Evolutionary conservation across 306 rosid species (phyloP).

Genomic region (Potentilla sterilis): DNA sequence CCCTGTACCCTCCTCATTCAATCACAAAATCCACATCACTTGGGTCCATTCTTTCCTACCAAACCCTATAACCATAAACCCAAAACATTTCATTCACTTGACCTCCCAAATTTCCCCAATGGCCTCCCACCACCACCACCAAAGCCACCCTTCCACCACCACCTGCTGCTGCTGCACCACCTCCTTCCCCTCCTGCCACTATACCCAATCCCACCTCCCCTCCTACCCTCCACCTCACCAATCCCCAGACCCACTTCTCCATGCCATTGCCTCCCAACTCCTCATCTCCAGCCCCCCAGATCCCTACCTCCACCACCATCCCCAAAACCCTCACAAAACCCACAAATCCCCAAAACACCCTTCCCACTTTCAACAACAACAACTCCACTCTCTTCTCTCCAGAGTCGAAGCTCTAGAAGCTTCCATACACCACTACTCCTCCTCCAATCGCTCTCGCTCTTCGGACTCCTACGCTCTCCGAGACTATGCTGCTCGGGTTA

Average conservation of each 20-base stretch:
- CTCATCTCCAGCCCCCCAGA: constrained; percentile 33
- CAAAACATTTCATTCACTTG: neutral
- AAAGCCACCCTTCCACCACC: constrained; percentile 20
- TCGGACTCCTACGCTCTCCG: constrained; percentile 46
- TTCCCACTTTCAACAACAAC: neutral
- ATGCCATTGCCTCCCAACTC: constrained; percentile 49
- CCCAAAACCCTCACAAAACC: constrained; percentile 24
- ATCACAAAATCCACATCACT: neutral
- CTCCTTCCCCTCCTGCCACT: constrained; percentile 32
- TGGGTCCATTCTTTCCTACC: neutral
- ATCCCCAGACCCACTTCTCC: constrained; percentile 48
- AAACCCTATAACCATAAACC: constrained; percentile 7
- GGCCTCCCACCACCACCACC: constrained; percentile 54
- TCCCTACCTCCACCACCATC: constrained; percentile 22
- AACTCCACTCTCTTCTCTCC: constrained; percentile 30
- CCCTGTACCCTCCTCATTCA: neutral
- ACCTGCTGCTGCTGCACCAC: constrained; percentile 26
- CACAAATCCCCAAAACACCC: constrained; percentile 18
- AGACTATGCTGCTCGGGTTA: constrained; percentile 61
- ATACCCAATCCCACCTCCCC: constrained; percentile 31
- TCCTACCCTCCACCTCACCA: constrained; percentile 32
- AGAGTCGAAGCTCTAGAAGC: constrained; percentile 91
- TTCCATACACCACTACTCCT: constrained; percentile 44
- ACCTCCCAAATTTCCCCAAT: constrained; percentile 24
- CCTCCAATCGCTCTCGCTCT: constrained; percentile 17